These are phyloP conservation scores for Baudoinia panamericana DNA, from an alignment of 495 filamentous ascomycete species.

Conservation along the genomic window DNA sequence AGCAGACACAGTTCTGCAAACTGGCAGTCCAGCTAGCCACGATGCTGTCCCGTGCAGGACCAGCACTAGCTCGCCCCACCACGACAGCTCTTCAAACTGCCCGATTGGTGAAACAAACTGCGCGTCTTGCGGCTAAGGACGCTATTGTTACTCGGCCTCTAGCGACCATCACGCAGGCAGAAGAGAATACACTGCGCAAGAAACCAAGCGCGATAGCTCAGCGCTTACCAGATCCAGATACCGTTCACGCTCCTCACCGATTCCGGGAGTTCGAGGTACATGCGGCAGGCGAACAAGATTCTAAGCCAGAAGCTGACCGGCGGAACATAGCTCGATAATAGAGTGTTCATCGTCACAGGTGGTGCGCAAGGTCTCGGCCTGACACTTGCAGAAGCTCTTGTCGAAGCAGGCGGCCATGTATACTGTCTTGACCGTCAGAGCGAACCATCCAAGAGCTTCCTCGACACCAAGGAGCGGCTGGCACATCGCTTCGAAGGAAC, in stretches of 20 bases:
- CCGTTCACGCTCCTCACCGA: not conserved
- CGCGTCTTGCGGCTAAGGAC: not conserved
- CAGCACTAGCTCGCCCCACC: too few species aligned
- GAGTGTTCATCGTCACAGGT: constrained; percentile 50
- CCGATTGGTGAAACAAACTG: not conserved
- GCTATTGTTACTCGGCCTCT: not conserved
- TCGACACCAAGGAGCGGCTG: constrained; percentile 37
- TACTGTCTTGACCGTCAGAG: constrained; percentile 49
- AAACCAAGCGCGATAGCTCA: constrained; percentile 9
- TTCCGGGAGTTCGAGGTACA: constrained; percentile 18
- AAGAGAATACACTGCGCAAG: not conserved
- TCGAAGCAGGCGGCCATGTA: constrained; percentile 56
- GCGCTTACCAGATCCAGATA: constrained; percentile 4
- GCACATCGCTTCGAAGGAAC: constrained; percentile 38
- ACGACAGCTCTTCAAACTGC: too few species aligned
- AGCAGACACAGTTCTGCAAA: too few species aligned
- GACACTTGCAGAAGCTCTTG: constrained; percentile 53
- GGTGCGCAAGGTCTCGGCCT: constrained; percentile 52
- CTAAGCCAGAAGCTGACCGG: too few species aligned
- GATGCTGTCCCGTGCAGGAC: too few species aligned
- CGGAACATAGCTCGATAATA: constrained; percentile 34
- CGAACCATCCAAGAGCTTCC: constrained; percentile 37
- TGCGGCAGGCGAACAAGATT: too few species aligned
- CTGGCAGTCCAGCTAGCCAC: too few species aligned
- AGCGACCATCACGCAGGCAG: not conserved